Evolutionary conservation across 2,329 filamentous ascomycete genomes (phyloP).

Genomic region (Zymoseptoria passerinii): DNA sequence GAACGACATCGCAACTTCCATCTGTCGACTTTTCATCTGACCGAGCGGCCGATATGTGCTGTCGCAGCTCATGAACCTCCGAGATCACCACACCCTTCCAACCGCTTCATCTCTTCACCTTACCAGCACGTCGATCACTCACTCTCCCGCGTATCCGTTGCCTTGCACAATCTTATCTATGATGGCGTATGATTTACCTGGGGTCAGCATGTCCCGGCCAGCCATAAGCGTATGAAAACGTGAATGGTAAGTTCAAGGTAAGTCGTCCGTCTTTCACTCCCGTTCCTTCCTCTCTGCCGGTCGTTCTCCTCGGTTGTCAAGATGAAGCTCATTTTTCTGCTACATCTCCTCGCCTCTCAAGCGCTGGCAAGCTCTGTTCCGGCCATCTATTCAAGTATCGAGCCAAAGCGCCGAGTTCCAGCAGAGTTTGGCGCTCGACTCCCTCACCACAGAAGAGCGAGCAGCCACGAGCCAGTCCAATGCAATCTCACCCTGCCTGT

Average conservation of each 20-base stretch:
- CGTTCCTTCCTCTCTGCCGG: background rate
- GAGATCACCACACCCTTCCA: background rate
- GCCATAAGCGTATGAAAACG: background rate
- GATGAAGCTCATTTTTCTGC: background rate
- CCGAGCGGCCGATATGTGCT: background rate
- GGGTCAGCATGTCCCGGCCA: background rate
- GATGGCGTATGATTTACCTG: background rate
- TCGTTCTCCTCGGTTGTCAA: background rate
- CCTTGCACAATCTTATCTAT: background rate
- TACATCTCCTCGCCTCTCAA: background rate
- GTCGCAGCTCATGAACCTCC: background rate
- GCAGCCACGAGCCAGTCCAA: background rate
- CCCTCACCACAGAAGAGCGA: background rate
- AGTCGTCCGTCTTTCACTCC: background rate
- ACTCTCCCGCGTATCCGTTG: background rate
- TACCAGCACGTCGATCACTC: background rate
- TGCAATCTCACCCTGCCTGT: conserved; percentile 21
- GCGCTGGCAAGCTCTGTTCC: background rate
- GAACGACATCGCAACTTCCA: background rate
- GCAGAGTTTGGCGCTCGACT: background rate
- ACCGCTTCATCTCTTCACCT: background rate
- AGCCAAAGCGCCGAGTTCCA: background rate
- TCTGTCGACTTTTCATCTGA: background rate
- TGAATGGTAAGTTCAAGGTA: background rate
- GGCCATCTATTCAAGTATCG: background rate